Evolutionary conservation across 78 protist species (phyloP).

Genomic region (Mastigamoeba balamuthi): DNA sequence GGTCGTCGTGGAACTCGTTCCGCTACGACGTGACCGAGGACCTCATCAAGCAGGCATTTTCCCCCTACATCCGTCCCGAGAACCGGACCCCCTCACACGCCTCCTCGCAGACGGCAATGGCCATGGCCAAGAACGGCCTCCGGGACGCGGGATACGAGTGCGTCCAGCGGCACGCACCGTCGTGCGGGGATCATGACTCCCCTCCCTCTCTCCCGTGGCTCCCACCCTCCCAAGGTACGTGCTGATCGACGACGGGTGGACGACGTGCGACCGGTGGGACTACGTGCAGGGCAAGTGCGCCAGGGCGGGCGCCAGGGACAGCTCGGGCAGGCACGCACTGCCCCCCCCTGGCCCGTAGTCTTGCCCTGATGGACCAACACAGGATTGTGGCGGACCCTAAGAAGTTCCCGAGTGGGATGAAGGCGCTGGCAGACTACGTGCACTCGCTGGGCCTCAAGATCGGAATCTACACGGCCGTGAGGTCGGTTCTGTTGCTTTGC

Average conservation of each 20-base stretch:
- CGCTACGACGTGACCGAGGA: background rate
- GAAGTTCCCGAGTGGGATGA: constrained; percentile 21
- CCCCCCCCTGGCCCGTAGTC: background rate
- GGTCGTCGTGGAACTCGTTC: background rate
- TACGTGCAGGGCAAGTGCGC: background rate
- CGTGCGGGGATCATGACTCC: too few species aligned
- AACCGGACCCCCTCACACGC: too few species aligned
- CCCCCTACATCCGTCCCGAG: too few species aligned
- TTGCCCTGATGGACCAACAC: background rate
- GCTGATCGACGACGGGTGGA: background rate
- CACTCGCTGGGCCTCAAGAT: constrained; percentile 6
- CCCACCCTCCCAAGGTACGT: too few species aligned
- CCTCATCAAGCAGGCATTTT: too few species aligned
- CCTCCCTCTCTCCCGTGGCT: too few species aligned
- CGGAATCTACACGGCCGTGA: background rate
- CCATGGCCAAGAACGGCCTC: background rate
- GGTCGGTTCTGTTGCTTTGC: too few species aligned
- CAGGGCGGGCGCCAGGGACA: too few species aligned
- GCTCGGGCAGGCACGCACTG: background rate
- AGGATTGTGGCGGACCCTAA: background rate
- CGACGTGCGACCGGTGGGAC: background rate
- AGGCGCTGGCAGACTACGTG: constrained; percentile 11
- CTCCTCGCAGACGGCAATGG: background rate
- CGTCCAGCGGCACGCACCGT: too few species aligned
- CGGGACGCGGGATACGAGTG: background rate